Evolutionary conservation across 768 basidiomycete genomes (phyloP), one percentile per base, ranked within the genome.

Genomic region (Auricularia sp.): DNA sequence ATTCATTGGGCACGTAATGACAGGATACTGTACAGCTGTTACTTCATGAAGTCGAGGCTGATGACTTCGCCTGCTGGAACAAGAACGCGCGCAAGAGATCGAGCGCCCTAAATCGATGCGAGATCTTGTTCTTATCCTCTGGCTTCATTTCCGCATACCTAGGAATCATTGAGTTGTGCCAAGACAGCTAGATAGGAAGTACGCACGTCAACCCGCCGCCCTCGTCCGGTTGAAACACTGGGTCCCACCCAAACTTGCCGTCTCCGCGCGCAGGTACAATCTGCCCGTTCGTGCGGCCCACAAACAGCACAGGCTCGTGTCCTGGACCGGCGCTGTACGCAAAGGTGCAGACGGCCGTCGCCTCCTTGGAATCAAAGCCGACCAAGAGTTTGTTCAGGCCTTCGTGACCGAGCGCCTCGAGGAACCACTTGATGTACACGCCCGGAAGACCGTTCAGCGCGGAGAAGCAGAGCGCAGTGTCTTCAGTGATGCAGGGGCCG

Each of bases 341-440:
- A 69, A 98, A 98, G 1, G 97, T 98, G 76, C 96, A 98, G 6
- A 98, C 79, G 0, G 96, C 95, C 70, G 88, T 89, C 0, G 97
- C 97, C 12, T 81, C 84, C 64, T 83, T 90, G 0, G 85, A 88
- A 0, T 81, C 76, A 71, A 98, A 98, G 11, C 85, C 81, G 8
- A 76, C 81, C 16, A 98, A 83, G 71, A 99, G 77, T 60, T 80
- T 87, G 73, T 97, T 95, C 23, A 99, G 79, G 39, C 88, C 88
- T 67, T 91, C 86, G 72, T 93, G 91, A 2, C 96, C 96, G 4
- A 98, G 74, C 33, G 81, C 81, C 54, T 81, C 80, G 74, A 98
- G 77, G 74, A 99, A 99, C 67, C 91, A 80, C 71, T 99, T 99
- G 80, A 99, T 95, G 76, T 96, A 99, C 0, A 96, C 96, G 0